Conservation (phyloP, 352 stramenopile species). For the Globisporangium iwayamae region DNA sequence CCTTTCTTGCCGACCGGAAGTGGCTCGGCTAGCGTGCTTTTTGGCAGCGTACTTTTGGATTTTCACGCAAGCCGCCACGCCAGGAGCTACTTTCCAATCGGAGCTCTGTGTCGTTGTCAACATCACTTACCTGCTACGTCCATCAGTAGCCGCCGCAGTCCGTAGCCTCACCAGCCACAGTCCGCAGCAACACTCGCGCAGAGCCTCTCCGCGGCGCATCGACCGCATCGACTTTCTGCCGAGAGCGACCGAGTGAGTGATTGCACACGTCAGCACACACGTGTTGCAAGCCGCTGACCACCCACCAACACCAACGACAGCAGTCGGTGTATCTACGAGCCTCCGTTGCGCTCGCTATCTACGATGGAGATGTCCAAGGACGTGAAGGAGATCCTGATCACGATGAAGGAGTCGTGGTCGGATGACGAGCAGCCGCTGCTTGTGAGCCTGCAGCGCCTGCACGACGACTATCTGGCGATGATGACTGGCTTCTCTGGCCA, state of each 20-base stretch:
- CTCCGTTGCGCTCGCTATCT: not conserved
- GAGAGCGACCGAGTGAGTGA: not conserved
- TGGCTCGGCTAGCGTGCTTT: conserved; percentile 9
- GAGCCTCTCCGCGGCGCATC: not conserved
- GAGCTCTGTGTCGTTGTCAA: not conserved
- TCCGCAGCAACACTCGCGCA: not conserved
- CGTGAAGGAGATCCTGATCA: conserved; percentile 75
- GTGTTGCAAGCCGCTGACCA: not conserved
- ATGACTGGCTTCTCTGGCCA: conserved; percentile 66
- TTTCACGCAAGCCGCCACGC: conserved; percentile 13
- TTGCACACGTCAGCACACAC: not conserved
- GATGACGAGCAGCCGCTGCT: conserved; percentile 68
- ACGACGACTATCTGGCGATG: conserved; percentile 65
- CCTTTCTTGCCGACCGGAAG: not conserved
- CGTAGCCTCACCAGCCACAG: too few species aligned
- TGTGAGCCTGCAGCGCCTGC: conserved; percentile 54
- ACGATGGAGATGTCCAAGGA: conserved; percentile 82
- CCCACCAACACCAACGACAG: not conserved
- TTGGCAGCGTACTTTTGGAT: conserved; percentile 13
- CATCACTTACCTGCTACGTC: too few species aligned
- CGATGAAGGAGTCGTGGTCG: conserved; percentile 72
- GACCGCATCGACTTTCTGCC: not conserved
- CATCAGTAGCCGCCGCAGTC: not conserved
- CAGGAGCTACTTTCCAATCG: conserved; percentile 5
- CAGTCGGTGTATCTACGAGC: not conserved